Evolutionary conservation across 441 rosid genomes (phyloP).

Genomic region (Eutrema salsugineum): DNA sequence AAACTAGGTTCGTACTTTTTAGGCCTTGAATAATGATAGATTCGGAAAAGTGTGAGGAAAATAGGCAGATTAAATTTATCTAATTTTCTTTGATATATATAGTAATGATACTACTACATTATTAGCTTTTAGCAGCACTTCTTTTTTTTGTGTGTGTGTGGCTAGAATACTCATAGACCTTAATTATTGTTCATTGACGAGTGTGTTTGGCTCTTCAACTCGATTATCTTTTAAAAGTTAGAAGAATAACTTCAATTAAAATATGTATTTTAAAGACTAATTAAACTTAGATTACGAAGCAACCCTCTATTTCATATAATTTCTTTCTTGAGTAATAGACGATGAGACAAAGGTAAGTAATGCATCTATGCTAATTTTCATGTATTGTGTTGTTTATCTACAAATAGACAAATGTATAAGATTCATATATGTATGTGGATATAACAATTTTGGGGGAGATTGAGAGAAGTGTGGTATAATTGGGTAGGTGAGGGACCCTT

Average conservation of each 20-base stretch:
- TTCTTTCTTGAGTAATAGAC: not conserved
- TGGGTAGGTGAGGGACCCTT: constrained; percentile 38
- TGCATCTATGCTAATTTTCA: not conserved
- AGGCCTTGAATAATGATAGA: not conserved
- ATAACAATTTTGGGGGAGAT: constrained; percentile 18
- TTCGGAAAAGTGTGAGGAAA: not conserved
- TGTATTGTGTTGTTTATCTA: not conserved
- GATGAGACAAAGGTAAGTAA: not conserved
- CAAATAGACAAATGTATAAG: not conserved
- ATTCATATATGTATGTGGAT: constrained; percentile 2
- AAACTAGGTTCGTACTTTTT: not conserved
- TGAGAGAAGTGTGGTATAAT: constrained; percentile 28
- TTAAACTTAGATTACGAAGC: not conserved
- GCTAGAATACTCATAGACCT: not conserved
- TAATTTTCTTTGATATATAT: not conserved
- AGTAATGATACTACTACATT: constrained; percentile 1
- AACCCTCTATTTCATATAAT: no score
- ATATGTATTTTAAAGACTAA: not conserved
- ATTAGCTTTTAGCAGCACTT: not conserved
- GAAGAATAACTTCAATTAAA: not conserved
- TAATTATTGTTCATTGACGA: not conserved
- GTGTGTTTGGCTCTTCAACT: not conserved
- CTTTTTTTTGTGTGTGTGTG: not conserved
- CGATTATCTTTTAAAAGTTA: not conserved
- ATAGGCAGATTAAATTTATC: not conserved